Evolutionary conservation across 441 rosid species (phyloP).

Genomic region (Populus hybrid): DNA sequence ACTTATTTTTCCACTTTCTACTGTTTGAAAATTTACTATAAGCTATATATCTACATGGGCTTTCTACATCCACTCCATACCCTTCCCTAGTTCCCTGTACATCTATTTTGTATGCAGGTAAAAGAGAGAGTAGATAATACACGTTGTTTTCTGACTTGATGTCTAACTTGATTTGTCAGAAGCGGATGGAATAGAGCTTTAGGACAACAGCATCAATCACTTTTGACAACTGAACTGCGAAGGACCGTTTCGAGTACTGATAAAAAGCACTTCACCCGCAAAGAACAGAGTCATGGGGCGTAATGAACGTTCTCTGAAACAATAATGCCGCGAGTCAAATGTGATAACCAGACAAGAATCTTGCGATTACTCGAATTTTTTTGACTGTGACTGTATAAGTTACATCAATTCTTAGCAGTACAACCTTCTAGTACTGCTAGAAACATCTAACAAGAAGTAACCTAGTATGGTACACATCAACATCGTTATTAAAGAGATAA

Average conservation of each 20-base stretch:
- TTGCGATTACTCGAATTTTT: conserved; percentile 14
- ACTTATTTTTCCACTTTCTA: background rate
- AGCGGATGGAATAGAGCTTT: no score
- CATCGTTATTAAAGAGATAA: conserved; percentile 15
- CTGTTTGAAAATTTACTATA: background rate
- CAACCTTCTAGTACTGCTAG: conserved; percentile 29
- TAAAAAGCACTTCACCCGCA: no score
- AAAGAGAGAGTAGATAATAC: no score
- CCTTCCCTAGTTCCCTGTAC: background rate
- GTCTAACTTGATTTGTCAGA: no score
- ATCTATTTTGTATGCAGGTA: no score
- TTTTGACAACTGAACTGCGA: no score
- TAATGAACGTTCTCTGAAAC: background rate
- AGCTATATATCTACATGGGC: background rate
- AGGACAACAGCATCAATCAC: no score
- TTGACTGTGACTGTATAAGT: conserved; percentile 1
- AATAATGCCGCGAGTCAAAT: background rate
- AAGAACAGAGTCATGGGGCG: no score
- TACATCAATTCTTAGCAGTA: conserved; percentile 3
- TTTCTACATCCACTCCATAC: background rate
- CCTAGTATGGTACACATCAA: background rate
- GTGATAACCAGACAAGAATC: background rate
- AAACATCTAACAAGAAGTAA: background rate
- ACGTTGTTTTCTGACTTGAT: background rate
- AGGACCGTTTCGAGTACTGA: background rate